A percentile compares a stretch with the other conserved stretches of the same genome.
Conservation (phyloP, 129 eudicot genomes). For the Tagetes erecta region DNA sequence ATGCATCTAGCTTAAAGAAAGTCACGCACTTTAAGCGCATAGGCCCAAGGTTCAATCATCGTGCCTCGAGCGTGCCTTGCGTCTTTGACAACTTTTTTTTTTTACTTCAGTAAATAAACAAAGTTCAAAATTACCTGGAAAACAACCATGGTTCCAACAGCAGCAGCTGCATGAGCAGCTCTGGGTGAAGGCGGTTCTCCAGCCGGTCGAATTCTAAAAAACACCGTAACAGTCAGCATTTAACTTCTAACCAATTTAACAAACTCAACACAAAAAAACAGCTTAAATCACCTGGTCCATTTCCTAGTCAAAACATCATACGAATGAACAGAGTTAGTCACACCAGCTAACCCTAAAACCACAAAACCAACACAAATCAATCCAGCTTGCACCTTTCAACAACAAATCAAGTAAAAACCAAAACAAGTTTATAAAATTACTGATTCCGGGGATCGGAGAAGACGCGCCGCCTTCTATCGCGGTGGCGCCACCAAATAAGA, state of each 20-base stretch:
- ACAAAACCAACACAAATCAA: conserved; percentile 11
- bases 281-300: conserved; percentile 67
- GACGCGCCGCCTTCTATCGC: conserved; percentile 86
- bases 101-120: not conserved
- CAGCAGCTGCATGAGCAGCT: conserved; percentile 97
- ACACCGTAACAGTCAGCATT: conserved; percentile 16
- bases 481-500: conserved; percentile 92
- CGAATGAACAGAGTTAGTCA: conserved; percentile 88
- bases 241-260: not conserved
- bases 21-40: no score
- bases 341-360: conserved; percentile 84
- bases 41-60: no score
- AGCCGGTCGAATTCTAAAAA: conserved; percentile 64
- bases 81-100: no score
- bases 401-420: not conserved
- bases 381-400: not conserved
- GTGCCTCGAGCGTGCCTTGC: no score
- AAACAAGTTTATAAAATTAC: conserved; percentile 32
- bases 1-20: no score
- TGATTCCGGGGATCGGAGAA: conserved; percentile 68
- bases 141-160: conserved; percentile 98
- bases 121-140: conserved; percentile 67
- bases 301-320: conserved; percentile 85
- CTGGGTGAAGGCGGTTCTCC: conserved; percentile 98
- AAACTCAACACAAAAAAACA: conserved; percentile 2